These are phyloP conservation scores for Aphelidium insulamus DNA, from an alignment of 371 early-diverging fungal genomes.

Conservation along the genomic window DNA sequence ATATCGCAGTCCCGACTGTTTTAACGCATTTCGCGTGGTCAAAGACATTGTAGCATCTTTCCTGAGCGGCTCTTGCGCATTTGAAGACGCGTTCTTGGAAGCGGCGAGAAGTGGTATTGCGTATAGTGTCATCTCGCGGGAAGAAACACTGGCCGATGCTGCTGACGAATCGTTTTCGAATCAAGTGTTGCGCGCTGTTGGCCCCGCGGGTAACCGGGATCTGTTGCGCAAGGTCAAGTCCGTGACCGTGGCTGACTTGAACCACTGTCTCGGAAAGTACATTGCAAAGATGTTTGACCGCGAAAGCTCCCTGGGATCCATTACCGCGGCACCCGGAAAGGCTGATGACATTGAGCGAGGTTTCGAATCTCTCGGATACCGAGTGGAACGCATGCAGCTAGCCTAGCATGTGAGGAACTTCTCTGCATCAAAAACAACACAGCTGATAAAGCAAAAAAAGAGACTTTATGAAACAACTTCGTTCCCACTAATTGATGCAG, in stretches of 20 bases:
- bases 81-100: constrained; percentile 26
- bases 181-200: constrained; percentile 28
- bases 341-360: constrained; percentile 14
- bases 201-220: constrained; percentile 23
- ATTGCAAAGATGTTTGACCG: constrained; percentile 26
- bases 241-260: constrained; percentile 17
- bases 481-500: too few species aligned
- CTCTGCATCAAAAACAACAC: too few species aligned
- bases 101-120: constrained; percentile 41
- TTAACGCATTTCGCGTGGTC: constrained; percentile 32
- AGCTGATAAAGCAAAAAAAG: too few species aligned
- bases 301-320: constrained; percentile 23
- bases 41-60: constrained; percentile 1
- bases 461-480: too few species aligned
- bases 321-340: constrained; percentile 26
- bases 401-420: too few species aligned
- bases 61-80: constrained; percentile 12
- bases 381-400: too few species aligned
- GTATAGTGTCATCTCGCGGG: constrained; percentile 26
- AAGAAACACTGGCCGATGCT: constrained; percentile 27
- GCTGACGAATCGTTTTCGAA: constrained; percentile 32
- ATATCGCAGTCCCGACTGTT: constrained; percentile 30
- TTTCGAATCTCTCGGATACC: too few species aligned
- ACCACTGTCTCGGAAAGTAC: constrained; percentile 17
- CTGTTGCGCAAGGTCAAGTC: constrained; percentile 16